Base-by-base conservation (phyloP, 768 basidiomycete species). In the Pleurotus cornucopiae region DNA sequence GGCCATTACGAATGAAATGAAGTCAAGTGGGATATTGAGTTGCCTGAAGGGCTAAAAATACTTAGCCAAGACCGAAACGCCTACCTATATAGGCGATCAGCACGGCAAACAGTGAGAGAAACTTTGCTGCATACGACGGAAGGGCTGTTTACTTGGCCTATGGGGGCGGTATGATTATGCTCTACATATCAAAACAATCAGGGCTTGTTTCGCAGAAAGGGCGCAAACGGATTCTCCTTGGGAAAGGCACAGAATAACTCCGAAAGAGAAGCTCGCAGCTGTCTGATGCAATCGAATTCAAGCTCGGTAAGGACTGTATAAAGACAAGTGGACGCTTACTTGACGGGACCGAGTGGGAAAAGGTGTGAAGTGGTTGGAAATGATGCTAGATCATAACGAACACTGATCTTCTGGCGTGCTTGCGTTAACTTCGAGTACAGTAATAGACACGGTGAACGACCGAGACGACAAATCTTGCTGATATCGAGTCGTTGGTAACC, bases 181-280 rank as follows among this genome's bases (percentile, higher is more conserved):
- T 16, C 21, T 14, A 12, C 7, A n/a, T 2, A 6, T n/a, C 51
- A 30, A 52, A 25, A 40, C n/a, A 41, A 52, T 52, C 51, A 52
- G 41, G 41, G 51, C 21, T 41, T 52, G 38, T 52, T 52, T 52
- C 51, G 51, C 51, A 23, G 41, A 52, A 52, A 43, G 51, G 39
- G 38, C 51, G 51, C 51, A 30, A 39, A 37, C 4, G 51, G 16
- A 6, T 30, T 23, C 39, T 11, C 20, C 38, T 52, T 52, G 51
- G 51, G 51, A 52, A 52, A n/a, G 14, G 41, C 34, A 37, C 5
- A n/a, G 20, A 41, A 30, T 16, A 40, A 11, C 18, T 40, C 34
- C 49, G 23, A 51, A 14, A n/a, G 18, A 11, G 21, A 23, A 52
- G 20, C 48, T 41, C 34, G 12, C 25, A 2, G 12, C 11, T 40